A percentile compares a stretch with the other conserved stretches of the same genome.
These are phyloP conservation scores for Xylariaceae sp. DNA, from an alignment of 2,329 filamentous ascomycete species.

Conservation along the genomic window DNA sequence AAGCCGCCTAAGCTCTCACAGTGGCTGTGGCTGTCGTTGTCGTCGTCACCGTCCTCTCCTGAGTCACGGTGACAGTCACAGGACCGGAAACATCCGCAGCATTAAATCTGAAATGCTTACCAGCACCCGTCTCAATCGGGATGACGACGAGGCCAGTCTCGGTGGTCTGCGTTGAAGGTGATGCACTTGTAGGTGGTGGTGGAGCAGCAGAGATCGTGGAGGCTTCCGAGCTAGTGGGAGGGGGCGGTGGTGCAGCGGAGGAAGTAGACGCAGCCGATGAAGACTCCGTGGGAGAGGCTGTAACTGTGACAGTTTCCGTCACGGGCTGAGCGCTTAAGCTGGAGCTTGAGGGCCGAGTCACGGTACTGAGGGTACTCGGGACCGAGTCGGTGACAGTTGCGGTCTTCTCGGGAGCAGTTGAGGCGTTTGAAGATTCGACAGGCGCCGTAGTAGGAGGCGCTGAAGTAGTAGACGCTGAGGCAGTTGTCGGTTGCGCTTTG, in stretches of 20 bases:
- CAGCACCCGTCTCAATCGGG: constrained; percentile 14
- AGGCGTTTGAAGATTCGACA: constrained; percentile 2
- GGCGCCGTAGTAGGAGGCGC: background rate
- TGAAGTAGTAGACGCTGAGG: background rate
- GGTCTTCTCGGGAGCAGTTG: constrained; percentile 10
- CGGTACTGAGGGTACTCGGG: constrained; percentile 25
- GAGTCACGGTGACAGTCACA: constrained; percentile 27
- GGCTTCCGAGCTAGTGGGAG: background rate
- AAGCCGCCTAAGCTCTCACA: constrained; percentile 2
- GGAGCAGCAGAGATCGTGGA: background rate
- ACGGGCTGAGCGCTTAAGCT: constrained; percentile 9
- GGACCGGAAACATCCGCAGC: constrained; percentile 1
- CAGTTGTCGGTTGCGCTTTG: background rate
- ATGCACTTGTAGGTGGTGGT: constrained; percentile 1
- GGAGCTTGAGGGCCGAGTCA: constrained; percentile 20
- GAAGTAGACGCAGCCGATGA: background rate
- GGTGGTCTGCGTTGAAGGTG: constrained; percentile 2
- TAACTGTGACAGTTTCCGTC: constrained; percentile 23
- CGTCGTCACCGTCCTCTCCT: constrained; percentile 25
- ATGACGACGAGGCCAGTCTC: constrained; percentile 25
- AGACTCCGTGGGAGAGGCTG: constrained; percentile 7
- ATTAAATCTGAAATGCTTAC: constrained; percentile 10
- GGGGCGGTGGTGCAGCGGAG: background rate
- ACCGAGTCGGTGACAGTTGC: constrained; percentile 17
- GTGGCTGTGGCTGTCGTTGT: constrained; percentile 23